Evolutionary conservation across 441 rosid genomes (phyloP).

Genomic region (Adansonia madagascariensis): DNA sequence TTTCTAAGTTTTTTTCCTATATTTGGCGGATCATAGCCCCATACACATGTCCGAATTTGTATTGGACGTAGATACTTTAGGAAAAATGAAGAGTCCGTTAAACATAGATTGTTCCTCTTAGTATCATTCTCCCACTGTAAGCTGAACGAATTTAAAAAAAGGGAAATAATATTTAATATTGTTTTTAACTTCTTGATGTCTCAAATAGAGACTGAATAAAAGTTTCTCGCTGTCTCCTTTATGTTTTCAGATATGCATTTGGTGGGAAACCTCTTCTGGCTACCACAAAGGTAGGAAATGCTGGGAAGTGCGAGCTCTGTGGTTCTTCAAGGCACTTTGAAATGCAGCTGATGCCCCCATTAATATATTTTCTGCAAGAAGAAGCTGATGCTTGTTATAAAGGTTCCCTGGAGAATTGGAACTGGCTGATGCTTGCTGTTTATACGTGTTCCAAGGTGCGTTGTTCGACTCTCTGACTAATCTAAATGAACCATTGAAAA

Average conservation of each 20-base stretch:
- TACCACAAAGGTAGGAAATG: conserved; percentile 42
- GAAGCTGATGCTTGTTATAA: conserved; percentile 54
- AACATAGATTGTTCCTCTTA: not conserved
- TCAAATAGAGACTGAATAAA: not conserved
- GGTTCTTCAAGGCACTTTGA: conserved; percentile 67
- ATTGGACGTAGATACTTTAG: too few relatives aligned
- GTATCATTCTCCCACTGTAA: too few relatives aligned
- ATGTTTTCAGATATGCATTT: conserved; percentile 56
- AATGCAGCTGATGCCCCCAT: conserved; percentile 86
- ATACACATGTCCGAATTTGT: too few relatives aligned
- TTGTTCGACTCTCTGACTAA: conserved; percentile 8
- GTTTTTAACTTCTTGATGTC: not conserved
- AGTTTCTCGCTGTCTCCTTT: not conserved
- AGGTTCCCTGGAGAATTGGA: conserved; percentile 64
- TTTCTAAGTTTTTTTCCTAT: too few relatives aligned
- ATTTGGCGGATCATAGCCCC: too few relatives aligned
- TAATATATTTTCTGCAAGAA: conserved; percentile 76
- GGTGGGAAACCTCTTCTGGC: conserved; percentile 76
- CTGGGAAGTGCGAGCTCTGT: conserved; percentile 59
- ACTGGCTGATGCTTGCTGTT: conserved; percentile 80
- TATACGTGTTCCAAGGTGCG: conserved; percentile 80
- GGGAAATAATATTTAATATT: not conserved
- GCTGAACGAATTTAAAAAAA: not conserved
- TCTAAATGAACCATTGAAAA: not conserved
- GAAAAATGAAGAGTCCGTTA: too few relatives aligned